phyloP scores from a whole-genome alignment of 345 rosid species.

The Acer saccharum region DNA sequence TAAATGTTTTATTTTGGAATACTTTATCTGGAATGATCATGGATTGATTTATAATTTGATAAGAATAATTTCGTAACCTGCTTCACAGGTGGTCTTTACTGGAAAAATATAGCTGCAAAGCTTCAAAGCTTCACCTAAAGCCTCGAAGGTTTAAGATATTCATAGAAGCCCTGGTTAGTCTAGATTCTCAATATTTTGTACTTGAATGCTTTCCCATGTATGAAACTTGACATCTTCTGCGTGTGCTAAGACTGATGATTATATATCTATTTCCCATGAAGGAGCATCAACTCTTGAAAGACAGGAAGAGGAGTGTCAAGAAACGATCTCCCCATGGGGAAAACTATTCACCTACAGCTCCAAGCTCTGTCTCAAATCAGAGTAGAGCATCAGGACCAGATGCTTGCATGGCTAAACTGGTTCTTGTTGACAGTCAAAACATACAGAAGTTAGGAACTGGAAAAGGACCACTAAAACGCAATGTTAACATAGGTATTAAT shows the following conservation, averaged over 20 bases:
- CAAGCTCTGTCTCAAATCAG: conserved; percentile 59
- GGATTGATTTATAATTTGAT: not conserved
- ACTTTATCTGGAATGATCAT: not conserved
- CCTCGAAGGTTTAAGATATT: conserved; percentile 95
- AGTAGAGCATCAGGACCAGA: conserved; percentile 68
- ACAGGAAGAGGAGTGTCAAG: conserved; percentile 79
- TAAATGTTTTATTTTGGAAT: not conserved
- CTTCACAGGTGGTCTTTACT: conserved; percentile 94
- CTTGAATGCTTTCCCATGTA: conserved; percentile 16
- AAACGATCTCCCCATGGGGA: conserved; percentile 76
- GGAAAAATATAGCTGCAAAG: conserved; percentile 97
- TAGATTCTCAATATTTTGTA: conserved; percentile 20
- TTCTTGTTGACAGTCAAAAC: conserved; percentile 77
- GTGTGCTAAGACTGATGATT: conserved; percentile 29
- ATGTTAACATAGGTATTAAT: conserved; percentile 53
- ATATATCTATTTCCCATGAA: conserved; percentile 37
- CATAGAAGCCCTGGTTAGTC: conserved; percentile 94
- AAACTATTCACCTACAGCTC: conserved; percentile 58
- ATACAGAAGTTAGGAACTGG: conserved; percentile 74
- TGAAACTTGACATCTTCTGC: conserved; percentile 23
- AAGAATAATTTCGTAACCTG: conserved; percentile 7
- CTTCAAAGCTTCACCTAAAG: conserved; percentile 97
- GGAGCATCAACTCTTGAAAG: conserved; percentile 97
- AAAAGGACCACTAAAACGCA: conserved; percentile 66
- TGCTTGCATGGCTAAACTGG: conserved; percentile 59